Evolutionary conservation across 2,329 filamentous ascomycete species (phyloP), one percentile per base, ranked within the genome.

Genomic region (Stemphylium beticola): DNA sequence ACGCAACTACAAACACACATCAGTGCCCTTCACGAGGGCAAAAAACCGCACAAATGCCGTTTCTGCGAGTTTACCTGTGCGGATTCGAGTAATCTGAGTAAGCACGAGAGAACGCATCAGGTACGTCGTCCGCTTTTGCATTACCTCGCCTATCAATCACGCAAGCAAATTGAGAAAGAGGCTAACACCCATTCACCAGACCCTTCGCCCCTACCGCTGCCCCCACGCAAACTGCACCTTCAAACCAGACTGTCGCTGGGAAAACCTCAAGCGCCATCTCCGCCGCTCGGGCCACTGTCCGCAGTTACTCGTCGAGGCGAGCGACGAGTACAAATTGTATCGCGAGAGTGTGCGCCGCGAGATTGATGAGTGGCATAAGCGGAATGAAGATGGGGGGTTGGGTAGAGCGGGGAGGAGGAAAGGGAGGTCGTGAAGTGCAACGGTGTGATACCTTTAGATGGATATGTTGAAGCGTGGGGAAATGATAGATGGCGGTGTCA

Each of bases 1-100:
- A 76, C 74, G 4, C 74, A 76, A 39, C 43, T 74, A 11, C 70
- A 74, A 57, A 76, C 73, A 7, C 74, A 76, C 38, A 74, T 74
- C 20, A 68, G 68, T 7, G 73, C 73, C 12, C 61, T 73, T 14
- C 74, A 76, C 40, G 65, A 71, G 46, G 68, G 69, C 3, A 68
- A 72, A 57, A 76, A 76, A 44, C 66, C 68, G 22, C 71, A 74
- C 46, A 73, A 74, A 48, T 76, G 74, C 57, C 67, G 73, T 15
- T 73, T 71, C 48, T 76, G 74, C 52, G 67, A 71, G 17, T 76
- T 76, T 52, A 71, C 68, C 12, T 76, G 74, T 32, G 74, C 74
- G 1, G 74, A 76, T 49, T 64, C 61, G 5, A 71, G 66, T 20
- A 76, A 76, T 41, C 31, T 76, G 31, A 73, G 68, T 18, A 76